phyloP scores from a whole-genome alignment of 1,139 yeast species.

The Taiozyma sp. region DNA sequence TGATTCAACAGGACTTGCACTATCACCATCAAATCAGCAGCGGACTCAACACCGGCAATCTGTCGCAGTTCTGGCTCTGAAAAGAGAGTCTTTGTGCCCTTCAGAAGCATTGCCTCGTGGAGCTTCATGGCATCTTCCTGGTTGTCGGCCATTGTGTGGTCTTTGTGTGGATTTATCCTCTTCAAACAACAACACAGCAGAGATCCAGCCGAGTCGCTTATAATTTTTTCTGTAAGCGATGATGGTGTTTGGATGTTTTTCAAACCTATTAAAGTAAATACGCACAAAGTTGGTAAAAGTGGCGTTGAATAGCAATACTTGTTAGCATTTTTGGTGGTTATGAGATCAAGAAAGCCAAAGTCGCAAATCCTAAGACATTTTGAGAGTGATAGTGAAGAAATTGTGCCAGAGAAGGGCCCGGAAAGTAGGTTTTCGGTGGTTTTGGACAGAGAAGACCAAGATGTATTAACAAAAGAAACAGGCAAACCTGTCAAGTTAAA shows the following conservation, averaged over 20 bases:
- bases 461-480: not conserved
- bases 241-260: slow-evolving; percentile 4
- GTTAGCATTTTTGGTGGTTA: not conserved
- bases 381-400: slow-evolving; percentile 2
- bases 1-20: slow-evolving; percentile 62
- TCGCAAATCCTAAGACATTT: slow-evolving; percentile 9
- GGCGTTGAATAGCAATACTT: not conserved
- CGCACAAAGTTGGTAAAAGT: not conserved
- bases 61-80: slow-evolving; percentile 17
- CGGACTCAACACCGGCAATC: slow-evolving; percentile 12
- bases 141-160: slow-evolving; percentile 4
- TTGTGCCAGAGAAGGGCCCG: not conserved
- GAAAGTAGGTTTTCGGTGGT: not conserved
- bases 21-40: slow-evolving; percentile 45
- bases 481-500: not conserved
- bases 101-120: slow-evolving; percentile 17
- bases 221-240: slow-evolving; percentile 1
- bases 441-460: not conserved
- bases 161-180: not conserved
- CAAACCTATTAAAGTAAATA: not conserved
- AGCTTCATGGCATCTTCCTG: slow-evolving; percentile 14
- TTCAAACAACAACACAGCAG: too few relatives aligned
- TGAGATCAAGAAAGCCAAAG: slow-evolving; percentile 17
- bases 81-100: slow-evolving; percentile 14
- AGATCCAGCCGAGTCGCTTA: too few relatives aligned